Evolutionary conservation across 768 basidiomycete genomes (phyloP).

Genomic region (Podaxis carcinomalis): DNA sequence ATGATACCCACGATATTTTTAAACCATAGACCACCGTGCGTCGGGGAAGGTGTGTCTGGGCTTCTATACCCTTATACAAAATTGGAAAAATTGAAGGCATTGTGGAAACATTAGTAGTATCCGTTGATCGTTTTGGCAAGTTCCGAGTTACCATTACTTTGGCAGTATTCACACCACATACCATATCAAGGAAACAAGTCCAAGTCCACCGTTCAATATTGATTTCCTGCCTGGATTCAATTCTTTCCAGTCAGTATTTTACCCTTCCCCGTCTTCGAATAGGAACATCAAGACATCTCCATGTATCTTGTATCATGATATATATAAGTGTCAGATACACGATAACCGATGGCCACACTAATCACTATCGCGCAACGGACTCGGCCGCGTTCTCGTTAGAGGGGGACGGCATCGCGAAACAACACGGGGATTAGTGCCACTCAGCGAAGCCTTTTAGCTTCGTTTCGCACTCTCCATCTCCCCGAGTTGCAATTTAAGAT

Average conservation of each 20-base stretch:
- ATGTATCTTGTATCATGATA: not conserved
- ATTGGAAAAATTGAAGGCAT: not conserved
- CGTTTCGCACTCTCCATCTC: not conserved
- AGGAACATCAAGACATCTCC: not conserved
- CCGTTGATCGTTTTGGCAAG: too few species aligned
- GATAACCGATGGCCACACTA: not conserved
- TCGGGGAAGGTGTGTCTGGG: not conserved
- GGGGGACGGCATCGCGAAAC: too few species aligned
- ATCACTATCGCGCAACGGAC: not conserved
- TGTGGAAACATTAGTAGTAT: too few species aligned
- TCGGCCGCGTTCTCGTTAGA: not conserved
- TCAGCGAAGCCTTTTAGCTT: not conserved
- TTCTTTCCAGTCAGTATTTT: not conserved
- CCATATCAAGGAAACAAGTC: not conserved
- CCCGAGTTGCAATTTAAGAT: not conserved
- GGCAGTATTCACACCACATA: too few species aligned
- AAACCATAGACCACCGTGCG: not conserved
- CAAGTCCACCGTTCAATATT: not conserved
- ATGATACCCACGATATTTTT: not conserved
- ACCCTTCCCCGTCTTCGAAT: not conserved
- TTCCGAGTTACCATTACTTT: too few species aligned
- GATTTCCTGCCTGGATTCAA: not conserved
- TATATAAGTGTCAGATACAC: not conserved
- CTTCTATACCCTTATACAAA: not conserved
- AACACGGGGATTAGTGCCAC: too few species aligned